Conservation (phyloP, 2,329 filamentous ascomycete genomes). For the Colletotrichum lupini region DNA sequence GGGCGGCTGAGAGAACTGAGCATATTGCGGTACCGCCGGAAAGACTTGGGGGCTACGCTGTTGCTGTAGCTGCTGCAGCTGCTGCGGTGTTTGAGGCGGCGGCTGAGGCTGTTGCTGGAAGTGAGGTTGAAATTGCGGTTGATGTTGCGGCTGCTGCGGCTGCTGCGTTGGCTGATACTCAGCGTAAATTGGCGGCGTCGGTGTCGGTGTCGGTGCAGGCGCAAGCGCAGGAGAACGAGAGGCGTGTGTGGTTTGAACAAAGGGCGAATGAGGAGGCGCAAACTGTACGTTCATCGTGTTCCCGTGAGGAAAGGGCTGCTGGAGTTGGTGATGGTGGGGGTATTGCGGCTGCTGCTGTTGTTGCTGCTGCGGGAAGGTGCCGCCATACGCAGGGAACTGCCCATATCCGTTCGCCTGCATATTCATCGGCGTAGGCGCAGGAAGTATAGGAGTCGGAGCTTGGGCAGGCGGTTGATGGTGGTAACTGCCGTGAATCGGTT, state of each 20-base stretch:
- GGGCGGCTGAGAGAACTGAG: slow-evolving; percentile 31
- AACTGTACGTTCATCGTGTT: slow-evolving; percentile 27
- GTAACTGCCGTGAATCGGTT: slow-evolving; percentile 41
- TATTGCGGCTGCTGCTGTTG: slow-evolving; percentile 37
- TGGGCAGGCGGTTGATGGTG: slow-evolving; percentile 42
- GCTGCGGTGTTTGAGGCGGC: slow-evolving; percentile 2
- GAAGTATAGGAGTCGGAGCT: slow-evolving; percentile 40
- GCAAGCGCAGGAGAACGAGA: slow-evolving; percentile 25
- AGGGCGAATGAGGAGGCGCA: slow-evolving; percentile 24
- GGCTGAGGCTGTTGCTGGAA: slow-evolving; percentile 32
- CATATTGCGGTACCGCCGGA: slow-evolving; percentile 28
- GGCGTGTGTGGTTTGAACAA: slow-evolving; percentile 16
- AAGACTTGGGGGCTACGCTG: slow-evolving; percentile 14
- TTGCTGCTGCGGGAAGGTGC: slow-evolving; percentile 40
- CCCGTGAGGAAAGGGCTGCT: slow-evolving; percentile 19
- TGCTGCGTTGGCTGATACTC: slow-evolving; percentile 28
- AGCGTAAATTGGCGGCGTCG: slow-evolving; percentile 6
- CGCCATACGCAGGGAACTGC: slow-evolving; percentile 38
- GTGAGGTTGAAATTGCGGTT: slow-evolving; percentile 30
- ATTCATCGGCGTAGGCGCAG: slow-evolving; percentile 40
- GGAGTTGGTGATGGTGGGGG: slow-evolving; percentile 20
- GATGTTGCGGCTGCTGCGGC: slow-evolving; percentile 32
- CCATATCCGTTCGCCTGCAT: slow-evolving; percentile 32
- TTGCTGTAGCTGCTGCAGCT: slow-evolving; percentile 10
- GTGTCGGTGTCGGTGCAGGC: slow-evolving; percentile 14